These are phyloP conservation scores for Gonapodya prolifera DNA, from an alignment of 192 early-diverging fungal genomes.

Conservation along the genomic window DNA sequence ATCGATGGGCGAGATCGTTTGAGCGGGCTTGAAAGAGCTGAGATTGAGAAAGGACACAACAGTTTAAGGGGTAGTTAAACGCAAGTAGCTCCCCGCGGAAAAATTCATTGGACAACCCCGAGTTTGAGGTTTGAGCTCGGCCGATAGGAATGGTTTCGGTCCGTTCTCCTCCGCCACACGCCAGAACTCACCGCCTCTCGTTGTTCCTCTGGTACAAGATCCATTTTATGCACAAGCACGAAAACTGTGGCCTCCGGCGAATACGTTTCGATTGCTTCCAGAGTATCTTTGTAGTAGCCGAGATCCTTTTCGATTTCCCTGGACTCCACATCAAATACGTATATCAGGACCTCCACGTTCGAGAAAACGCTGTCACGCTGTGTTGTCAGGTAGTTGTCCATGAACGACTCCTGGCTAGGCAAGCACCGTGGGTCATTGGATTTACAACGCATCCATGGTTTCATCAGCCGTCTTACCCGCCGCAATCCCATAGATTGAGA, in stretches of 20 bases:
- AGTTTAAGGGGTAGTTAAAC: background rate
- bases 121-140: no score
- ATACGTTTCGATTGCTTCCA: conserved; percentile 66
- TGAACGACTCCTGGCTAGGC: conserved; percentile 76
- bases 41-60: background rate
- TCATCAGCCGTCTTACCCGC: conserved; percentile 35
- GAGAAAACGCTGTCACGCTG: conserved; percentile 92
- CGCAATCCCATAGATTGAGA: conserved; percentile 97
- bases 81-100: no score
- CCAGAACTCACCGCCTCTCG: conserved; percentile 45
- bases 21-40: conserved; percentile 56
- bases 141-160: no score
- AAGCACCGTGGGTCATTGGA: no score
- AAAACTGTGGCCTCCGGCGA: conserved; percentile 88
- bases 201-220: conserved; percentile 67
- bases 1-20: conserved; percentile 49
- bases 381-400: conserved; percentile 90
- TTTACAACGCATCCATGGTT: background rate
- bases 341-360: conserved; percentile 98
- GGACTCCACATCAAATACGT: conserved; percentile 94
- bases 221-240: conserved; percentile 97
- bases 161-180: no score
- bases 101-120: no score
- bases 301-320: conserved; percentile 84
- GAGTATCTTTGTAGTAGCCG: conserved; percentile 74